Base-by-base conservation (phyloP, 2,329 filamentous ascomycete genomes). In the Botrytis hyacinthi region DNA sequence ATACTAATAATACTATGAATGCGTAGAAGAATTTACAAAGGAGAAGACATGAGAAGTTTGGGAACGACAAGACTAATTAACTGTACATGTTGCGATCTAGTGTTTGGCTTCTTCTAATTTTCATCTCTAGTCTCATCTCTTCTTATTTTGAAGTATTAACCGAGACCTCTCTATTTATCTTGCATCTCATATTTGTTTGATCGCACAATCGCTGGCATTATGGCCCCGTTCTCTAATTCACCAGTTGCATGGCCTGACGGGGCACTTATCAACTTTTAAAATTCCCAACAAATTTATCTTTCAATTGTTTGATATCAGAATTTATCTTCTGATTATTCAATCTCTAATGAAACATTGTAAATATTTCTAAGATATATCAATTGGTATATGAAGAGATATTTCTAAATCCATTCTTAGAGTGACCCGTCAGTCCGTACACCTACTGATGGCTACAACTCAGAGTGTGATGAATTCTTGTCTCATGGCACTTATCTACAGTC, bases 11-110 rank as follows among this genome's bases (percentile, higher is more conserved):
- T 20, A 44, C 42, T 20, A 20, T n/a, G 26, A n/a, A n/a, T 51
- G 1, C 0, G 22, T 26, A n/a, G 4, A n/a, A n/a, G 4, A 3
- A n/a, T 51, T 51, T 14, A n/a, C 10, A n/a, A 51, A n/a, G 26
- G 4, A 10, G 22, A 51, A 54, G 26, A 29, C 12, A 8, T 16
- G 5, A n/a, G 12, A 54, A 54, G 26, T 29, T n/a, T n/a, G 12
- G 14, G 26, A 54, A 54, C 4, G 3, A 14, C 26, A n/a, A n/a
- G 26, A n/a, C 26, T 16, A n/a, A 40, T 40, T 42, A 42, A 12
- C n/a, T 54, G 48, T n/a, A 12, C 48, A 54, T 26, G 26, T 3
- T 54, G 8, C 48, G 12, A 54, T 14, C 48, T 29, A 54, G 12
- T 54, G 26, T 54, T 54, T 12, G 12, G 14, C 26, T n/a, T 14